phyloP scores from a whole-genome alignment of 257 asterid genomes.

The Solanum etuberosum region DNA sequence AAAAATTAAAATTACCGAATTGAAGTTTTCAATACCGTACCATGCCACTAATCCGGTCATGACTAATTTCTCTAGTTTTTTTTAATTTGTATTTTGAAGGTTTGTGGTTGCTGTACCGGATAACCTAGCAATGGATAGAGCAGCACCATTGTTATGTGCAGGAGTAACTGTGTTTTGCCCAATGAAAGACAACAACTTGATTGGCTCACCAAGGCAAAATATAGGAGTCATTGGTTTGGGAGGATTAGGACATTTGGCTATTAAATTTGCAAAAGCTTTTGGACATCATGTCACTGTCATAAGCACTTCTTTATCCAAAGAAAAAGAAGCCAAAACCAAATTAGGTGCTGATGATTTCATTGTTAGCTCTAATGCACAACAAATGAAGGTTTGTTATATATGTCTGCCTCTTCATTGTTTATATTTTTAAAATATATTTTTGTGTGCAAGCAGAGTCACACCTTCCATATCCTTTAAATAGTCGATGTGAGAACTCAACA shows the following conservation, averaged over 20 bases:
- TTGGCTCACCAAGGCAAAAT: constrained; percentile 29
- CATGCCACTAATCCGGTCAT: background rate
- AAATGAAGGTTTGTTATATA: constrained; percentile 48
- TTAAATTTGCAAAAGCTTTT: constrained; percentile 71
- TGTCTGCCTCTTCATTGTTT: background rate
- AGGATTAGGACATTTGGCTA: constrained; percentile 76
- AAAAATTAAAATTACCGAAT: background rate
- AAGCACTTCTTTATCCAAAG: constrained; percentile 84
- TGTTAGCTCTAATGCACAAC: constrained; percentile 37
- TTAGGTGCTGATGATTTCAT: constrained; percentile 80
- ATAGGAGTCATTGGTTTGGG: constrained; percentile 68
- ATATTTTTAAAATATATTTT: too few species aligned
- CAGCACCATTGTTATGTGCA: constrained; percentile 80
- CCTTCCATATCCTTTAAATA: background rate
- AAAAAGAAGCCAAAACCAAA: constrained; percentile 49
- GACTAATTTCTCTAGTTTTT: background rate
- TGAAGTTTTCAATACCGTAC: background rate
- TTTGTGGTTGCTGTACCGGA: constrained; percentile 66
- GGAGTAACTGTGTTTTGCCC: constrained; percentile 69
- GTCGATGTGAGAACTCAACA: background rate
- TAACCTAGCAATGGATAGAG: constrained; percentile 67
- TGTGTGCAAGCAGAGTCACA: too few species aligned
- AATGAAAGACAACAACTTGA: constrained; percentile 47
- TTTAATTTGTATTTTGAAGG: constrained; percentile 14
- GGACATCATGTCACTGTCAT: constrained; percentile 72